Base-by-base conservation (phyloP, 805 yeast species). In the Lipomyces starkeyi region DNA sequence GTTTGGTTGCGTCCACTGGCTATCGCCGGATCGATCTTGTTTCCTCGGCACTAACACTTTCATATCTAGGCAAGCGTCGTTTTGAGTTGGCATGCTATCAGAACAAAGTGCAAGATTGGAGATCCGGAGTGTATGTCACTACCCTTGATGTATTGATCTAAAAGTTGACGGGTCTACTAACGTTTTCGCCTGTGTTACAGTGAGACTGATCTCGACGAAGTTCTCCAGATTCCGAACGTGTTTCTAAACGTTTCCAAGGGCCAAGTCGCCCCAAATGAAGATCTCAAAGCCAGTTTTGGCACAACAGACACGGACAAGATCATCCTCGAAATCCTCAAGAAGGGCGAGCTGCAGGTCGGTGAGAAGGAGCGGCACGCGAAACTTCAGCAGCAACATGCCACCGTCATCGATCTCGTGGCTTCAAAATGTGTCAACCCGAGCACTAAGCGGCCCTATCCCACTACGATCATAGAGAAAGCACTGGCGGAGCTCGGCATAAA, bases 51-150 rank as follows among this genome's bases (percentile, higher is more conserved):
- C 22, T 17, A 43, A 43, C 49, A 17, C 49, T 43, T 11, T 7
- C 22, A 8, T n/a, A 4, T 43, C 11, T 20, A 71, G 77, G 83
- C 55, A 92, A 91, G 77, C 91, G 91, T 78, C 83, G 97, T 72
- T 95, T 93, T 74, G 99, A 95, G 79, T 85, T 95, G 58, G 98
- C 98, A 0, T 95, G 99, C 76, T 95, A 95, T 78, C 97, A 91
- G 76, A 95, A 95, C 75, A 95, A 95, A 76, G 97, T 95, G 4
- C 98, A 94, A 78, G 99, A 95, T 78, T 95, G 93, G 87, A 84
- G 98, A 73, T 85, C 86, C 69, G 91, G 90, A 67, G 87, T 91
- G 77, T 80, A 73, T 65, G 82, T 74, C 32, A 54, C 5, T 3
- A 6, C 8, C 22, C 11, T 34, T 20, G n/a, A 43, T 59, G 17